Evolutionary conservation across 1,284 basidiomycete species (phyloP), one percentile per base, ranked within the genome.

Genomic region (Nidula niveotomentosa): DNA sequence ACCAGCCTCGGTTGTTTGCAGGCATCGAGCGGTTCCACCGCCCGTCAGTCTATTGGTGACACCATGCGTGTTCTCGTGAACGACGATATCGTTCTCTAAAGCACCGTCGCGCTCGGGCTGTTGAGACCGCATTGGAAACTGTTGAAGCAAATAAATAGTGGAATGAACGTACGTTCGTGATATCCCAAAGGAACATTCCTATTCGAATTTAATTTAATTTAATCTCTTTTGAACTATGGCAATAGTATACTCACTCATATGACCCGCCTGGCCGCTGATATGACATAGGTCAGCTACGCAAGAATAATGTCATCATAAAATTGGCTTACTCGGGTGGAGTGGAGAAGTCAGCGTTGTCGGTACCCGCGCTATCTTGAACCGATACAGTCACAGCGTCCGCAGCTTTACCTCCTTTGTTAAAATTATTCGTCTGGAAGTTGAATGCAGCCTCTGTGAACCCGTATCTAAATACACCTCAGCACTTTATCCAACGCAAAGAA

Each of bases 11-110:
- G 62, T 68, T 6, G 73, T 76, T 62, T 77, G 74, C 48, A 79
- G 62, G 62, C 78, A 80, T 36, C 73, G 60, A 12, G 69, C 76
- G n/a, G 75, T 78, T 6, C 76, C 77, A 36, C 77, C 76, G 13
- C 77, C 76, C 8, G 76, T 78, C 67, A 79, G 62, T 23, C 76
- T 72, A 62, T 75, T 76, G 17, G 74, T 74, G 44, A 77, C 68
- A 6, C 77, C 76, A 60, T 79, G 77, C 1, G 74, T 76, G 51
- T 69, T 69, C 61, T 77, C 76, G 60, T 78, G 77, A n/a, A 67
- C 56, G 46, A 76, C 58, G 44, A 79, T 73, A 53, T 76, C 76
- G 62, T 77, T 76, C 60, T 77, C 73, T 48, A 78, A 60, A 1
- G 72, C 66, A 17, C 75, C 76, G 56, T 78, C 76, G 37, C 76